phyloP scores from a whole-genome alignment of 495 filamentous ascomycete species.

The Neurospora sublineolata region DNA sequence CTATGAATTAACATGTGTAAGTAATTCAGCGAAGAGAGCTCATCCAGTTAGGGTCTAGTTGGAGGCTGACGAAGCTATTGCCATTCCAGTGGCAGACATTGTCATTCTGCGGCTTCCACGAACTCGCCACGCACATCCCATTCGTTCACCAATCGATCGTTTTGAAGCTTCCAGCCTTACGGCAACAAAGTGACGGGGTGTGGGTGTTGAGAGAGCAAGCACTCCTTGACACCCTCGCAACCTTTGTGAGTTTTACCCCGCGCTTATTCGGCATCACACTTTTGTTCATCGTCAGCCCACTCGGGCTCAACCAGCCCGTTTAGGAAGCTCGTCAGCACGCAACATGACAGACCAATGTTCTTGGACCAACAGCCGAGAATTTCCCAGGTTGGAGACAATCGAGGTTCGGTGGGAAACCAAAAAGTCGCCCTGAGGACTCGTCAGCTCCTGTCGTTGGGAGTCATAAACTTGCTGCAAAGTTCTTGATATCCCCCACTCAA shows the following conservation, averaged over 20 bases:
- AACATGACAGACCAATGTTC: not conserved
- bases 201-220: not conserved
- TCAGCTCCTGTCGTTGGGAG: not conserved
- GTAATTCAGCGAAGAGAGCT: not conserved
- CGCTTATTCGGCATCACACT: not conserved
- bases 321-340: not conserved
- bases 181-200: not conserved
- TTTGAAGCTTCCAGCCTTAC: not conserved
- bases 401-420: not conserved
- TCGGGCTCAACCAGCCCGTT: not conserved
- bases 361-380: not conserved
- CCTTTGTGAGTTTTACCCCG: not conserved
- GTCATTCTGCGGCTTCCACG: not conserved
- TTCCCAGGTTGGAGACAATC: not conserved
- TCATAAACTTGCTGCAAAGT: not conserved
- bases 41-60: not conserved
- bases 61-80: not conserved
- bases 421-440: not conserved
- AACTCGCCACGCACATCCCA: not conserved
- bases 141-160: not conserved
- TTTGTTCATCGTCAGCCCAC: not conserved
- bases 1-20: not conserved
- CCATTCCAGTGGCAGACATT: not conserved
- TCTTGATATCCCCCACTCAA: not conserved
- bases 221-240: not conserved